Conservation (phyloP, 345 rosid species). For the Crucihimalaya himalaica region DNA sequence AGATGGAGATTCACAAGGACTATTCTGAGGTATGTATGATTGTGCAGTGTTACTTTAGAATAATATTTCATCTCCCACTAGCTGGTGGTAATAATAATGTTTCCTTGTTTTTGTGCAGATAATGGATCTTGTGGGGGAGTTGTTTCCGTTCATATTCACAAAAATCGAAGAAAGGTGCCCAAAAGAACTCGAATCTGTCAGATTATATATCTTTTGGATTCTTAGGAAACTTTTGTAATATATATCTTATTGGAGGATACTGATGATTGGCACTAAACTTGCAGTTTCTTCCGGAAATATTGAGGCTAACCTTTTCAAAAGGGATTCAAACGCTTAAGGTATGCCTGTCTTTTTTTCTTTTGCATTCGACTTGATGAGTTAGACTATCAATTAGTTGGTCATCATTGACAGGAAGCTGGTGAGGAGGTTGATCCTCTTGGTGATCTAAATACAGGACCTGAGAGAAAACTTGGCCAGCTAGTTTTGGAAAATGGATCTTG, state of each 20-base stretch:
- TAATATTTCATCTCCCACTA: background rate
- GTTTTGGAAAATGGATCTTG: constrained; percentile 82
- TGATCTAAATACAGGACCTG: constrained; percentile 78
- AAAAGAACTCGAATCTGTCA: too few relatives aligned
- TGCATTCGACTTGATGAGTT: too few relatives aligned
- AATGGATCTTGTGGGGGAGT: constrained; percentile 65
- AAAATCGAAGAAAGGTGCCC: constrained; percentile 58
- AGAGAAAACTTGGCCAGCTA: constrained; percentile 85
- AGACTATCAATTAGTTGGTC: background rate
- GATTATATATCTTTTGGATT: too few relatives aligned
- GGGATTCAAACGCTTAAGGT: constrained; percentile 91
- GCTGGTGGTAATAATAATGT: too few relatives aligned
- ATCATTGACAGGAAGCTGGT: constrained; percentile 69
- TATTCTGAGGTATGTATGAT: constrained; percentile 39
- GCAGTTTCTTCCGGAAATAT: constrained; percentile 72
- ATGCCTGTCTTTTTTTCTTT: constrained; percentile 8
- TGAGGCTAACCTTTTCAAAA: constrained; percentile 73
- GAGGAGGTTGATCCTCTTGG: constrained; percentile 82
- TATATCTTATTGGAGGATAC: too few relatives aligned
- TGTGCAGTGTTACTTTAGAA: background rate
- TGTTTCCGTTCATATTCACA: constrained; percentile 70
- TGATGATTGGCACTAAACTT: constrained; percentile 24
- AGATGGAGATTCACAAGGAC: constrained; percentile 69
- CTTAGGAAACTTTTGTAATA: too few relatives aligned
- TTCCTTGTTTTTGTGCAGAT: constrained; percentile 46